phyloP scores from a whole-genome alignment of 2,329 filamentous ascomycete species.

The Colletotrichum tropicale region DNA sequence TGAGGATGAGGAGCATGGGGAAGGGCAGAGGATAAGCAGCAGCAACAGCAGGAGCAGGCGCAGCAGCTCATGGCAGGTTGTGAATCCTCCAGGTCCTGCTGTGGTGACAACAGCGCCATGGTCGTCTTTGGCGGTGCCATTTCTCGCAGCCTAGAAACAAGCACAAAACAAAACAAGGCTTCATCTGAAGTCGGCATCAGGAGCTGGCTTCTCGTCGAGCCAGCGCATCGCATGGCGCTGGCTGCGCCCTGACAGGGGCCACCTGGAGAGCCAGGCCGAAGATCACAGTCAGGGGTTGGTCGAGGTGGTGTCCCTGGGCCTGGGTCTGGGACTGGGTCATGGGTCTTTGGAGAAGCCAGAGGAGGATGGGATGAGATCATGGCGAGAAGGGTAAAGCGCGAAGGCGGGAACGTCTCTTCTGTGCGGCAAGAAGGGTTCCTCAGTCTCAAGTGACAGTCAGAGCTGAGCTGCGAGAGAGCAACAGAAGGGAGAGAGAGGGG shows the following conservation, averaged over 20 bases:
- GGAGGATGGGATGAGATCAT: background rate
- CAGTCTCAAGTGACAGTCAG: background rate
- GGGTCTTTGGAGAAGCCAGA: background rate
- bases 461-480: background rate
- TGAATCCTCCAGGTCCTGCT: background rate
- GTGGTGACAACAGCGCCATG: slow-evolving; percentile 15
- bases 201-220: slow-evolving; percentile 12
- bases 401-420: background rate
- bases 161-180: slow-evolving; percentile 20
- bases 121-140: slow-evolving; percentile 2
- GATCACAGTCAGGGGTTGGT: slow-evolving; percentile 16
- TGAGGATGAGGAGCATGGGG: background rate
- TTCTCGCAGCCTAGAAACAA: slow-evolving; percentile 12
- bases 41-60: background rate
- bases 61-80: background rate
- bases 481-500: background rate
- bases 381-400: background rate
- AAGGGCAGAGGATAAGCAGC: background rate
- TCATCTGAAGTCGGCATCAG: slow-evolving; percentile 14
- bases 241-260: slow-evolving; percentile 3
- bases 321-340: background rate
- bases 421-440: background rate
- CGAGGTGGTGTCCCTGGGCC: background rate
- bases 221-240: background rate
- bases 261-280: background rate